Conservation (phyloP, 805 yeast species). For the Wickerhamomyces ciferrii region DNA sequence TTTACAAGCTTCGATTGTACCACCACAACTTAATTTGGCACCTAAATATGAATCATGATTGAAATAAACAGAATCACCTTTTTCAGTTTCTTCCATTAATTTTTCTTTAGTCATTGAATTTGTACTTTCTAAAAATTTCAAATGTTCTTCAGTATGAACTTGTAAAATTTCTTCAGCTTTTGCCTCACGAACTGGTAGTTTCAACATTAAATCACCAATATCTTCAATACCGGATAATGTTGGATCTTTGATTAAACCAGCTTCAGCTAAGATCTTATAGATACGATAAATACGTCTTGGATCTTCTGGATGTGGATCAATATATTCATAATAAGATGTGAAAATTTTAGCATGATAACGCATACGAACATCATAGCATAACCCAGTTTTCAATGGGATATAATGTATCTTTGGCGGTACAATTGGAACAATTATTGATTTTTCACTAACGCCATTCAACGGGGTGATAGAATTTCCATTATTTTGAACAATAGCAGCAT, state of each 20-base stretch:
- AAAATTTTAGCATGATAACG: slow-evolving; percentile 93
- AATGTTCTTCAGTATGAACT: slow-evolving; percentile 81
- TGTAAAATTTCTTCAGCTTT: slow-evolving; percentile 75
- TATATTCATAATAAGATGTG: slow-evolving; percentile 87
- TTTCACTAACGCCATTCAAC: slow-evolving; percentile 11
- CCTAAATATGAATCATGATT: slow-evolving; percentile 85
- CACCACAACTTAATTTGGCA: slow-evolving; percentile 93
- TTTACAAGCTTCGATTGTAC: slow-evolving; percentile 92
- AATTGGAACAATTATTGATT: slow-evolving; percentile 47
- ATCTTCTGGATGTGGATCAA: slow-evolving; percentile 99
- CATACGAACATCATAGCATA: slow-evolving; percentile 96
- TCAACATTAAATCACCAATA: slow-evolving; percentile 82
- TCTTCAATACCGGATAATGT: slow-evolving; percentile 61
- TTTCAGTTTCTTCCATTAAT: slow-evolving; percentile 76
- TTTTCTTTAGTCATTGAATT: slow-evolving; percentile 72
- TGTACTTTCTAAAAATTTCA: slow-evolving; percentile 70
- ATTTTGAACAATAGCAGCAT: not conserved
- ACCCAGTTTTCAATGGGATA: slow-evolving; percentile 79
- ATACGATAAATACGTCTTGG: slow-evolving; percentile 94
- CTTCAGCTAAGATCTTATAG: slow-evolving; percentile 89
- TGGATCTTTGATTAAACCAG: slow-evolving; percentile 82
- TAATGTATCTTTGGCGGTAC: slow-evolving; percentile 65
- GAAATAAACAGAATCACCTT: slow-evolving; percentile 91
- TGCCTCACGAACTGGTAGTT: slow-evolving; percentile 90
- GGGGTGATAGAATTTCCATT: not conserved